Base-by-base conservation (phyloP, 768 basidiomycete species). In the Termitomyces bulborhizus region DNA sequence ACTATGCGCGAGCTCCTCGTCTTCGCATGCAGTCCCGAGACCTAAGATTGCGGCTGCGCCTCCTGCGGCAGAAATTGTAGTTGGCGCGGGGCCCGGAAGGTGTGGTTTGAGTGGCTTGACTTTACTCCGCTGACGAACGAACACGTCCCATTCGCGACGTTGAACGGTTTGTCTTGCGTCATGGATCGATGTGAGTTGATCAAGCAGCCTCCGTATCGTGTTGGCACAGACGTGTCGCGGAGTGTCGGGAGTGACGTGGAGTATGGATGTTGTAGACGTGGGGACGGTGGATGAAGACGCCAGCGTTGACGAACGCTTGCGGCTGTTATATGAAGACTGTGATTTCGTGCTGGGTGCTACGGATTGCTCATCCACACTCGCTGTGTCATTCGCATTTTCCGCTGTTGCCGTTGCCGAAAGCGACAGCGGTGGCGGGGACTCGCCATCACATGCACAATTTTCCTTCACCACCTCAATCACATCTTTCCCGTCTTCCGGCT, bases 81-180 rank as follows among this genome's bases (percentile, higher is more conserved):
- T 55, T 13, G 71, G 54, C 5, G 61, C 26, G 15, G 41, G 18
- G 7, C 54, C 48, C 18, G 56, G 53, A 8, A 60, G 58, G 43
- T 66, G 68, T 3, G 63, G 62, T 54, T 76, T 73, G 11, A 67
- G 59, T 21, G 71, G 61, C 61, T 71, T 73, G 46, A 71, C 73
- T 60, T 79, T 82, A 61, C 69, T 81, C 48, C 88, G 74, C 60
- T 87, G 82, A 58, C 80, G 84, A 16, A 98, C 82, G 66, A 95
- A 98, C 0, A 75, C 79, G 57, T 96, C 93, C 96, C 97, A 98
- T 53, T 89, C 90, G 57, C 82, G 83, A 53, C 85, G 76, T 59
- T 82, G 85, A 8, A 75, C 62, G 1, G 72, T 71, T 63, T 98
- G 93, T 36, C 84, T 82, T 60, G 82, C 71, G 63, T 97, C 93